Conservation (phyloP, 139 green algal species). For the Asterochloris erici region DNA sequence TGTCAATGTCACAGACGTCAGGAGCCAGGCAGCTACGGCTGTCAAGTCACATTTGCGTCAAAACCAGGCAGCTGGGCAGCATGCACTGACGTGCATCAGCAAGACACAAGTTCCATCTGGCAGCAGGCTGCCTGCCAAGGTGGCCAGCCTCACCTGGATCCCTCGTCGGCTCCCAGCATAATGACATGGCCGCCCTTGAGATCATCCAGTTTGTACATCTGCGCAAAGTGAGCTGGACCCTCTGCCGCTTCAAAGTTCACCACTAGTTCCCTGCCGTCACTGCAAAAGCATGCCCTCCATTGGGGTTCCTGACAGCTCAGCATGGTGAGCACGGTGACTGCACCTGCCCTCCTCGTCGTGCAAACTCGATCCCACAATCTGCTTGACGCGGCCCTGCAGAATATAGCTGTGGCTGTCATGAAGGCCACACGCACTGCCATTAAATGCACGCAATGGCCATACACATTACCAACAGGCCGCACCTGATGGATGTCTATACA, state of each 20-base stretch:
- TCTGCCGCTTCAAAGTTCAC: slow-evolving; percentile 96
- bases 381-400: slow-evolving; percentile 94
- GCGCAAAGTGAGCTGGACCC: slow-evolving; percentile 74
- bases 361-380: slow-evolving; percentile 97
- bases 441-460: no score
- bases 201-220: slow-evolving; percentile 79
- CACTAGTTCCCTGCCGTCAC: slow-evolving; percentile 36
- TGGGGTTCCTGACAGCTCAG: neutral
- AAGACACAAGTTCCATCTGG: no score
- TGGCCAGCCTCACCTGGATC: slow-evolving; percentile 40
- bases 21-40: neutral
- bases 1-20: neutral
- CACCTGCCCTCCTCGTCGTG: slow-evolving; percentile 18
- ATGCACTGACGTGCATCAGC: no score
- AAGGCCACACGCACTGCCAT: no score
- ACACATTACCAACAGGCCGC: neutral
- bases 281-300: neutral
- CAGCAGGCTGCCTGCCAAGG: neutral
- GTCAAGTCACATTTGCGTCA: no score
- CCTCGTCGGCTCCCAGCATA: slow-evolving; percentile 89
- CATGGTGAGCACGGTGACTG: neutral
- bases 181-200: slow-evolving; percentile 95
- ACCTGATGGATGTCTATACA: slow-evolving; percentile 99
- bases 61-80: no score
- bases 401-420: neutral